phyloP scores from a whole-genome alignment of 2,329 filamentous ascomycete genomes.

The Fusarium nodosum region DNA sequence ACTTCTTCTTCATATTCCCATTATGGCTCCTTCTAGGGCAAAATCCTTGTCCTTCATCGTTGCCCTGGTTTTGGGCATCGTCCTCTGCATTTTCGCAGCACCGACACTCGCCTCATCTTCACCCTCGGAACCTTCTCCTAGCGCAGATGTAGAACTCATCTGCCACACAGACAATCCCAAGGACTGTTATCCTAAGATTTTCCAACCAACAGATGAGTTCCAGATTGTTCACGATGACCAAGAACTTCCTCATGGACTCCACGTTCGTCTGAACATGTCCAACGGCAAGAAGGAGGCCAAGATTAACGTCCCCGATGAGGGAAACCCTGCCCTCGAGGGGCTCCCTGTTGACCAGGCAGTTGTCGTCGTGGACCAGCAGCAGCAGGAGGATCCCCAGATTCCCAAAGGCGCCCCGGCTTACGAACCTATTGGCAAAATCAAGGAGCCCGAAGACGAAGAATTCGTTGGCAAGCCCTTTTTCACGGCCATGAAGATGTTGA shows the following conservation, averaged over 20 bases:
- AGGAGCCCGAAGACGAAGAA: constrained; percentile 60
- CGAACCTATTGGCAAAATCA: constrained; percentile 69
- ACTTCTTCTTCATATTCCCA: not conserved
- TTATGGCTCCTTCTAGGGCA: constrained; percentile 48
- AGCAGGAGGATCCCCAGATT: constrained; percentile 54
- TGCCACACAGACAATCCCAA: constrained; percentile 71
- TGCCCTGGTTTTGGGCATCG: constrained; percentile 48
- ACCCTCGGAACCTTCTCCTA: constrained; percentile 51
- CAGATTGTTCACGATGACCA: constrained; percentile 74
- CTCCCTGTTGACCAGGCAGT: constrained; percentile 66
- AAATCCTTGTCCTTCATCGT: constrained; percentile 39
- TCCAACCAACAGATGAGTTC: constrained; percentile 74
- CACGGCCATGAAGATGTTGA: constrained; percentile 64
- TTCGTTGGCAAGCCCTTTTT: constrained; percentile 51
- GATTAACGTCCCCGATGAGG: constrained; percentile 71
- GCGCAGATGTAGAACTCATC: constrained; percentile 68
- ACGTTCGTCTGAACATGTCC: constrained; percentile 74
- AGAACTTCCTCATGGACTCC: constrained; percentile 73
- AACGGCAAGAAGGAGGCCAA: constrained; percentile 76
- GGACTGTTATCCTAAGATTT: constrained; percentile 76
- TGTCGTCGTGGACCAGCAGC: constrained; percentile 67
- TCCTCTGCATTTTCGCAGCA: constrained; percentile 48
- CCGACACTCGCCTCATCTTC: constrained; percentile 50
- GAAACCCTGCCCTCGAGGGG: constrained; percentile 62
- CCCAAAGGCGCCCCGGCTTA: constrained; percentile 68